A percentile compares a stretch with the other conserved stretches of the same genome.
phyloP scores from a whole-genome alignment of 169 alveolate genomes.

The Eimeria acervulina region DNA sequence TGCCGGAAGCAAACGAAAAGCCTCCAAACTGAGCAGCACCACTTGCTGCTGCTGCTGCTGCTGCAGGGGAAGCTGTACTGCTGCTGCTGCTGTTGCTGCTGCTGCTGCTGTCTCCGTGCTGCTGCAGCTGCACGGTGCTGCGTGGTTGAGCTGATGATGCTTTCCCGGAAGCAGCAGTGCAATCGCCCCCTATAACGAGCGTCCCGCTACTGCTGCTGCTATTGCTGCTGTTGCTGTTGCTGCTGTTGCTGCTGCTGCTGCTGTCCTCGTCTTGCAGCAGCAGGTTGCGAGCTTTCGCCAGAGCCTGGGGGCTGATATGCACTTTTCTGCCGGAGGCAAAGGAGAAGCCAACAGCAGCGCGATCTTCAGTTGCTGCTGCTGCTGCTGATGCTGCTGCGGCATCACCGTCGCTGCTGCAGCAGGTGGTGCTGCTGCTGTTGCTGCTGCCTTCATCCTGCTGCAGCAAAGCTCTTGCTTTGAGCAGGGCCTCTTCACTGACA shows the following conservation, averaged over 20 bases:
- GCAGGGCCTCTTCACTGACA: too few relatives aligned
- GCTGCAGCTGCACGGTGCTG: too few relatives aligned
- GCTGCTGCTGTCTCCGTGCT: not conserved
- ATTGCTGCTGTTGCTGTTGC: not conserved
- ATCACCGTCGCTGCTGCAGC: too few relatives aligned
- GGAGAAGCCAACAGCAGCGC: not conserved
- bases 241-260: not conserved
- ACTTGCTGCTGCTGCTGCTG: too few relatives aligned
- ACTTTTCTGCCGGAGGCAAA: not conserved
- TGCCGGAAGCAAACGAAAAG: not conserved
- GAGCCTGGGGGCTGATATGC: not conserved
- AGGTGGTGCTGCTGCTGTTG: not conserved
- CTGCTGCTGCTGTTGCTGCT: too few relatives aligned
- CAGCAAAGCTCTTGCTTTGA: not conserved
- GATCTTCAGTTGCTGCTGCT: too few relatives aligned
- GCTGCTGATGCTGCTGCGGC: too few relatives aligned
- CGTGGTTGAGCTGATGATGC: too few relatives aligned
- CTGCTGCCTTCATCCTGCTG: not conserved
- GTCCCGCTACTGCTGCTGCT: not conserved
- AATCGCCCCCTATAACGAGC: not conserved
- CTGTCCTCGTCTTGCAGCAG: not conserved
- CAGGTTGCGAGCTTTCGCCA: not conserved
- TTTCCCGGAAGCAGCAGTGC: not conserved
- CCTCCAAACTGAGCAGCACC: too few relatives aligned
- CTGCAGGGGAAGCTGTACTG: too few relatives aligned